Base-by-base conservation (phyloP, 768 basidiomycete species). In the Suillus luteus region DNA sequence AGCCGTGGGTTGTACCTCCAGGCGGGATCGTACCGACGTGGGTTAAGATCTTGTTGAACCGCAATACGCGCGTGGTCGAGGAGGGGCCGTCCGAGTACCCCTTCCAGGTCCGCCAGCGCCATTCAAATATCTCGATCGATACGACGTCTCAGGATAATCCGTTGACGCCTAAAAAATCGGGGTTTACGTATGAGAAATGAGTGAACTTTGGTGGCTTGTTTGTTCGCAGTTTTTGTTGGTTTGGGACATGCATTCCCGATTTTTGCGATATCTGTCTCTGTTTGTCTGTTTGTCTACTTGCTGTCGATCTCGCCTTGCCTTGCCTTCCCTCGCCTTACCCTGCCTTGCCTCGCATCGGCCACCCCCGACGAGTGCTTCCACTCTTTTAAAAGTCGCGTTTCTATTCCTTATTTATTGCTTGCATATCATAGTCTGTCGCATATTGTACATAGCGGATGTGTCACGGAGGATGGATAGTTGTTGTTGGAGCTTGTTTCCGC, bases 1-100 rank as follows among this genome's bases (percentile, higher is more conserved):
- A 93, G 71, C 79, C 79, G 58, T 93, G 91, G 90, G 78, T 82
- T 11, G 76, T 91, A 15, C 92, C 92, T 14, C 85, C 88, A 24
- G 91, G 91, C 44, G 80, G 87, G 17, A 82, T 93, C 37, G 67
- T 88, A 22, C 91, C 91, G 51, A 55, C 70, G 15, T 92, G 90
- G 91, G 76, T 91, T 12, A 77, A 68, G 66, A 69, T 71, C 37
- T 41, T 78, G 41, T 33, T 74, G 6, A 62, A 44, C 15, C 75
- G 65, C 40, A 63, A 60, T 15, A 61, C 12, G 19, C 22, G 12
- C 2, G 31, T 51, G 0, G 2, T 4, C 5, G 41, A 43, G 1
- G 68, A 72, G 15, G 0, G 3, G 3, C 60, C 68, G 27, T 57
- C 68, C 2, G 76, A 77, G 61, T 79, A 70, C 55, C 63, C 67